Evolutionary conservation across 805 yeast genomes (phyloP), one percentile per base, ranked within the genome.

Genomic region (Wickerhamiella cacticola): DNA sequence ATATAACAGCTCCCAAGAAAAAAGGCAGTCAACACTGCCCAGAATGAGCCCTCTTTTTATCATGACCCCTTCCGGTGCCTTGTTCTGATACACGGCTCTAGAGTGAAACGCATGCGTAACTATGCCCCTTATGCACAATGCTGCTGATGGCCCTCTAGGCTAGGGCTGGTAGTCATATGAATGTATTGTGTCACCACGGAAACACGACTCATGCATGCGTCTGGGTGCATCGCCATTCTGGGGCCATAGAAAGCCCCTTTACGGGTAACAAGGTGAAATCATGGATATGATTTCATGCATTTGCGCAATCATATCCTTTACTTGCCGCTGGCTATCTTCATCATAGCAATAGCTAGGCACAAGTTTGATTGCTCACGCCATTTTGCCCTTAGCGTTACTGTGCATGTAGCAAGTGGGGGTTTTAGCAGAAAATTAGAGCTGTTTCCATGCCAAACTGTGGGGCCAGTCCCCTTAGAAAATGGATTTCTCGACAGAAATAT

Each of bases 81-180:
- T 31, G 36, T 31, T 31, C 36, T n/a, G 36, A 31, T 15, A n/a
- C 36, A 31, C 36, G 36, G 36, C 36, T 31, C 19, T n/a, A 36
- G 21, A 22, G 26, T 36, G 41, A 36, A 22, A 22, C 41, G 41
- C 41, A 36, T 22, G 26, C 41, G 41, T 36, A 19, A 36, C 41
- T 13, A 21, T 36, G 25, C 41, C 41, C 41, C 41, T 36, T 19
- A 36, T 36, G 41, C 41, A 34, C 10, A 34, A 19, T 12, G 23
- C 21, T 19, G 16, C 39, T 3, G 5, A 21, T 36, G 41, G n/a
- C 41, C 25, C 41, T 36, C 41, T 22, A 36, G 41, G 41, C 41
- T 21, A 36, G 41, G 41, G 41, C 21, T 6, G 41, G 24, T 21
- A 22, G 41, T 36, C 26, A 21, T 22, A 36, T 36, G 12, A 31